Base-by-base conservation (phyloP, 257 asterid genomes). In the Anisodus tanguticus region DNA sequence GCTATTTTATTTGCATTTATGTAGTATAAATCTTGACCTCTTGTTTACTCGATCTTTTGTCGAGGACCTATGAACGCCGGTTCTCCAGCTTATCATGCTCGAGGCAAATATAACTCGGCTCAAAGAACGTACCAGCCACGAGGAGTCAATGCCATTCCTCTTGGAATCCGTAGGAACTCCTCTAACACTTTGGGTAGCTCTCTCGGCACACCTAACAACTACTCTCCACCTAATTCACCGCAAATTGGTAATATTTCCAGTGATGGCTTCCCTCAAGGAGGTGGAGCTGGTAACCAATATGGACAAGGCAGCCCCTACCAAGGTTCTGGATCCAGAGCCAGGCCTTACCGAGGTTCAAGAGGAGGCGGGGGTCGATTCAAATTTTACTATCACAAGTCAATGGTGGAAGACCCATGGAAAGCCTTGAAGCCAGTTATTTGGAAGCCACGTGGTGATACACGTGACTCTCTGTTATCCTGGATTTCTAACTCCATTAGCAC, bases 361-460 rank as follows among this genome's bases (percentile, higher is more conserved):
- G 83, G 92, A 87, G 90, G 93, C 79, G 88, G 92, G 84, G 89
- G 89, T 83, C 84, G 88, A 47, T 84, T 87, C 47, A 81, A 41
- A 6, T 86, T 91, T 79, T 95, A 91, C 88, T 94, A 89, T 87
- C 81, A 81, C 37, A 89, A 89, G 89, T 94, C 92, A 60, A 94
- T 95, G 99, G 79, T 93, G 11, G 97, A 93, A 89, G 97, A 94
- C 85, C 98, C 99, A 1, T 94, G 99, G 98, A 83, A 85, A 87
- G 11, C 1, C 43, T 79, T 95, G 89, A 86, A 13, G 57, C 96
- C 97, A 4, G 89, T 90, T 85, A n/a, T 89, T 39, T 92, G 94
- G 98, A 91, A 84, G 88, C 88, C 66, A 85, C 54, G 37, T 55
- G 68, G 39, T 71, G 37, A 55, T 80, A 64, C 85, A 72, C 81